Percentiles rank a stretch among this genome's conserved stretches.
These are phyloP conservation scores for Silene conica DNA, from an alignment of 148 eudicot genomes.

Conservation along the genomic window DNA sequence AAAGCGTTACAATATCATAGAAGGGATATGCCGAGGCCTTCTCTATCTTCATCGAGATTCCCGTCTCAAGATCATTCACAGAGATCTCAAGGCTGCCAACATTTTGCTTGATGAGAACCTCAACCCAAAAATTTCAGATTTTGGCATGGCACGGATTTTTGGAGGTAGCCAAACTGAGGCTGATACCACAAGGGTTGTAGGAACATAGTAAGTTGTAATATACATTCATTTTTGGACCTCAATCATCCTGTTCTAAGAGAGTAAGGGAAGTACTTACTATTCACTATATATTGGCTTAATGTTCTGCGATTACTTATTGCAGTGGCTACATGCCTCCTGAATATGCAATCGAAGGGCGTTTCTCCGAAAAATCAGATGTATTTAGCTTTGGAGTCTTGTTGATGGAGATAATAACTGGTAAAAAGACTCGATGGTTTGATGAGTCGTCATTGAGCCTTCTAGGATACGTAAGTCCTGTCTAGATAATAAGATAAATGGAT, in stretches of 20 bases:
- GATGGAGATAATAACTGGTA: constrained; percentile 28
- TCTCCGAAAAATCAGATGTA: constrained; percentile 29
- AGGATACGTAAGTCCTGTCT: constrained; percentile 25
- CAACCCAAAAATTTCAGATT: constrained; percentile 52
- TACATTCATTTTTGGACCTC: background rate
- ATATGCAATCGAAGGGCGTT: constrained; percentile 32
- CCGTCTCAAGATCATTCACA: constrained; percentile 46
- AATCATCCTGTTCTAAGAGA: background rate
- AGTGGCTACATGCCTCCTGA: constrained; percentile 36
- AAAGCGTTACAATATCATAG: constrained; percentile 40
- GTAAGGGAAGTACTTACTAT: background rate
- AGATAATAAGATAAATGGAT: background rate
- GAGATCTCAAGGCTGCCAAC: constrained; percentile 52
- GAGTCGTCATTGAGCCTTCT: constrained; percentile 22
- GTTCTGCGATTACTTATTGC: background rate
- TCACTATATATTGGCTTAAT: background rate
- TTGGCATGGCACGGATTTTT: constrained; percentile 59
- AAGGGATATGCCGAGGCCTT: constrained; percentile 56
- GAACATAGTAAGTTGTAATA: constrained; percentile 53
- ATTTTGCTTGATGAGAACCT: constrained; percentile 45
- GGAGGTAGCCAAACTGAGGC: constrained; percentile 50
- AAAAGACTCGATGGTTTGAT: constrained; percentile 16
- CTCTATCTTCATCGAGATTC: constrained; percentile 60
- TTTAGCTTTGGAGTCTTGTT: constrained; percentile 33
- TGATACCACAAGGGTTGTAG: constrained; percentile 49